A percentile compares a stretch with the other conserved stretches of the same genome.
These are phyloP conservation scores for Ceriops zippeliana DNA, from an alignment of 345 rosid genomes.

Conservation along the genomic window DNA sequence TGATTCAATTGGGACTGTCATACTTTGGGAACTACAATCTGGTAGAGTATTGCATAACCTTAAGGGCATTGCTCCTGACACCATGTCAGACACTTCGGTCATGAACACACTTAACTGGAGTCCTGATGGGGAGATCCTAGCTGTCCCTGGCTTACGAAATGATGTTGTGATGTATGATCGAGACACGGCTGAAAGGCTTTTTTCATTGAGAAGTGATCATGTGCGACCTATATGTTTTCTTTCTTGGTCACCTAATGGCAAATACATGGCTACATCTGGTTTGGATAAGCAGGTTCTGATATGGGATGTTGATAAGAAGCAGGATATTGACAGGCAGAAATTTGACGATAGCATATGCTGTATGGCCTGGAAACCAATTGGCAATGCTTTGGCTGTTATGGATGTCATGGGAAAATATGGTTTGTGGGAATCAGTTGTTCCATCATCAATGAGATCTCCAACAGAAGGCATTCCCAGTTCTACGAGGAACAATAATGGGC, in stretches of 20 bases:
- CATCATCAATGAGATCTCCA: slow-evolving; percentile 87
- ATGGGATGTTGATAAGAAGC: slow-evolving; percentile 83
- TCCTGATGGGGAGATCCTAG: slow-evolving; percentile 85
- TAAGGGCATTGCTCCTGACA: slow-evolving; percentile 60
- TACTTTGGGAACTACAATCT: slow-evolving; percentile 83
- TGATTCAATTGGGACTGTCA: slow-evolving; percentile 78
- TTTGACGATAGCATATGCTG: slow-evolving; percentile 70
- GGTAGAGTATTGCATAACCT: slow-evolving; percentile 60
- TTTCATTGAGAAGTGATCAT: slow-evolving; percentile 80
- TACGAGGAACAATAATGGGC: slow-evolving; percentile 65
- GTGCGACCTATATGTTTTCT: slow-evolving; percentile 60
- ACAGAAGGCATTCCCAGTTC: slow-evolving; percentile 65
- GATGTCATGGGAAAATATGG: slow-evolving; percentile 79
- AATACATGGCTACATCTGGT: slow-evolving; percentile 85
- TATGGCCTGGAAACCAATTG: slow-evolving; percentile 90
- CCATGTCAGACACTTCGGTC: slow-evolving; percentile 52
- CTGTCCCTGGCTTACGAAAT: slow-evolving; percentile 81
- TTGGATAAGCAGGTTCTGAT: slow-evolving; percentile 80
- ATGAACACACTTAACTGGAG: slow-evolving; percentile 81
- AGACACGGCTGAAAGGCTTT: slow-evolving; percentile 85
- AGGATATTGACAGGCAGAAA: slow-evolving; percentile 82
- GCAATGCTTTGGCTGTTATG: slow-evolving; percentile 82
- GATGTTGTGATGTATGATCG: slow-evolving; percentile 92
- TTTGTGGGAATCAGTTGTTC: slow-evolving; percentile 85
- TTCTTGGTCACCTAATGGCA: slow-evolving; percentile 94